Conservation (phyloP, 495 filamentous ascomycete species). For the Talaromyces wortmannii region DNA sequence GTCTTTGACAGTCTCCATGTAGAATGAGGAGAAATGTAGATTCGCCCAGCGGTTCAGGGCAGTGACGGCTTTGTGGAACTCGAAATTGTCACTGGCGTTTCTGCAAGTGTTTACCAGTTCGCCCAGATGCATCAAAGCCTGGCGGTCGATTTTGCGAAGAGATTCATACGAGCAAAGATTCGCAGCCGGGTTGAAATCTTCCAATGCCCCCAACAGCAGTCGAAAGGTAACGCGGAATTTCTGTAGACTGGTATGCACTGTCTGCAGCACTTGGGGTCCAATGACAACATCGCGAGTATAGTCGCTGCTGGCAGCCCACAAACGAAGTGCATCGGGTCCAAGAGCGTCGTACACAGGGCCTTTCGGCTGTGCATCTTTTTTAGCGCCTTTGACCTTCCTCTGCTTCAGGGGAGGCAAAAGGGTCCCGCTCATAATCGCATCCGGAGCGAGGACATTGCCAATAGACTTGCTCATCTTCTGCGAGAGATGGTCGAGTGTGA, state of each 20-base stretch:
- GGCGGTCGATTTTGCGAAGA: slow-evolving; percentile 53
- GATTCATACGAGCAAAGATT: slow-evolving; percentile 30
- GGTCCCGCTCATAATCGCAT: slow-evolving; percentile 76
- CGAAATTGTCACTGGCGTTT: slow-evolving; percentile 57
- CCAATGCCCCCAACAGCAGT: slow-evolving; percentile 76
- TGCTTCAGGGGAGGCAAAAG: slow-evolving; percentile 54
- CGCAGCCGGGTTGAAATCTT: slow-evolving; percentile 42
- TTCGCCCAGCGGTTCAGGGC: slow-evolving; percentile 73
- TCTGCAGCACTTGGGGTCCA: slow-evolving; percentile 63
- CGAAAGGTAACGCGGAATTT: slow-evolving; percentile 86
- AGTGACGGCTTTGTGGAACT: slow-evolving; percentile 75
- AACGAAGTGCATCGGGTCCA: slow-evolving; percentile 77
- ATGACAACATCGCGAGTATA: slow-evolving; percentile 84
- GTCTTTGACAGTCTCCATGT: slow-evolving; percentile 89
- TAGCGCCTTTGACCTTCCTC: slow-evolving; percentile 45
- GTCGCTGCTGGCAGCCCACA: slow-evolving; percentile 89
- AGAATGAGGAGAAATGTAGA: slow-evolving; percentile 82
- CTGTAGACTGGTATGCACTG: slow-evolving; percentile 65
- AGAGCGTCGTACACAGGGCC: slow-evolving; percentile 47
- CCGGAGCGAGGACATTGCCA: slow-evolving; percentile 80
- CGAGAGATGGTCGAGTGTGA: slow-evolving; percentile 79
- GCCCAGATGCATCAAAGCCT: slow-evolving; percentile 69
- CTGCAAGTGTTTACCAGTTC: slow-evolving; percentile 53
- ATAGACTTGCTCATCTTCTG: slow-evolving; percentile 98
- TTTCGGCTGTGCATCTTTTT: slow-evolving; percentile 39